Base-by-base conservation (phyloP, 495 filamentous ascomycete genomes). In the Neurospora sp. region DNA sequence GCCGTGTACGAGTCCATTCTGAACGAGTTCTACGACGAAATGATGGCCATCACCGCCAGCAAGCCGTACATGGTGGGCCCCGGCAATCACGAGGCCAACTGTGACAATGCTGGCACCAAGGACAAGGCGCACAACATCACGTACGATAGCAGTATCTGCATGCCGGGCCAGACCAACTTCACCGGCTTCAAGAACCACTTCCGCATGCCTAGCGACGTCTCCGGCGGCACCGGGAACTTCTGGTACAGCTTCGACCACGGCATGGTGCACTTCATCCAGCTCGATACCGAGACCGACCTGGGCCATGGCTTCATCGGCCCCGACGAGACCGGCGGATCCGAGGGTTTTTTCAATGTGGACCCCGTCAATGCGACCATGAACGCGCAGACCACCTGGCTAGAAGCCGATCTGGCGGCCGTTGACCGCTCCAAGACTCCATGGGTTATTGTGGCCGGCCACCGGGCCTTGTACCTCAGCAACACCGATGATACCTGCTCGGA, bases 231-330 rank as follows among this genome's bases (percentile, higher is more conserved):
- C 2, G 76, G 81, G 14, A 87, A 86, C 80, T 87, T 89, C 78
- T 89, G 87, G 87, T 89, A 89, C 77, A 87, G 85, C 1, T 89
- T 88, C 77, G 85, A 89, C 68, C 85, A 88, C 71, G 87, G 87
- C 71, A 81, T 86, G 77, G 86, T 80, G 0, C 86, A 89, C 76
- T 80, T 86, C 68, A 77, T 85, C 42, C 80, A 83, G 79, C 81
- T 88, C 73, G 79, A 88, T 75, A 85, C 80, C 8, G 86, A 88
- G 69, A 88, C 87, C 20, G 87, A 89, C 75, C 84, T 88, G 69
- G 83, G 81, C 71, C 73, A 83, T 72, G 82, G 81, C 69, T 75
- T 80, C 27, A 70, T 80, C 68, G 85, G 82, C 31, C 73, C 78
- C 3, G 78, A 79, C 71, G 73, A 76, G 39, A 73, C 74, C 71